Percentiles rank a stretch among this genome's conserved stretches.
These are phyloP conservation scores for Trichoderma oligosporum DNA, from an alignment of 2,329 filamentous ascomycete species.

Conservation along the genomic window DNA sequence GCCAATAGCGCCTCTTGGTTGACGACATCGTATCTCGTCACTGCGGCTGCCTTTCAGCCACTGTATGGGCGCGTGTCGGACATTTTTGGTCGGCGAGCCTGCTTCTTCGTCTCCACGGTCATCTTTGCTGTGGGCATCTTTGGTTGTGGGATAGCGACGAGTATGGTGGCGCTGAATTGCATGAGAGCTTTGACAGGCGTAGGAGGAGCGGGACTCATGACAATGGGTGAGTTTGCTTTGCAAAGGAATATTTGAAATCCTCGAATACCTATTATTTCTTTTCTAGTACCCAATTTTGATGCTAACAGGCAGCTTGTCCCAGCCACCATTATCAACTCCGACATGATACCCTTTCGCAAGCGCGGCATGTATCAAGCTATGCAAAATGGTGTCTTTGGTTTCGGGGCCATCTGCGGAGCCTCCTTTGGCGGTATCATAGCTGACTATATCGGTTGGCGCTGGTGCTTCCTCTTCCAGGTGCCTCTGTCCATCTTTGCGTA, in stretches of 20 bases:
- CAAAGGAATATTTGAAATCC: too few species aligned
- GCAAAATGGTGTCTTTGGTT: conserved; percentile 59
- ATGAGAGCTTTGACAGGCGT: conserved; percentile 66
- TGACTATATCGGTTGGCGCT: conserved; percentile 64
- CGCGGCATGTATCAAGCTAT: conserved; percentile 58
- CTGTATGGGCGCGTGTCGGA: conserved; percentile 69
- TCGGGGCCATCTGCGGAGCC: conserved; percentile 60
- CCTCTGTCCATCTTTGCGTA: conserved; percentile 56
- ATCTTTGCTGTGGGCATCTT: conserved; percentile 61
- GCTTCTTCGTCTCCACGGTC: conserved; percentile 61
- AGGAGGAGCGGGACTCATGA: conserved; percentile 65
- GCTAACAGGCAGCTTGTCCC: not conserved
- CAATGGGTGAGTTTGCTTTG: conserved; percentile 53
- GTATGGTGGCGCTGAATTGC: conserved; percentile 57
- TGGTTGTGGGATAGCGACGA: conserved; percentile 59
- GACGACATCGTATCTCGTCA: conserved; percentile 68
- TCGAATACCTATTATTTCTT: too few species aligned
- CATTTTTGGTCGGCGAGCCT: conserved; percentile 59
- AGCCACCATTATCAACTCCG: conserved; percentile 56
- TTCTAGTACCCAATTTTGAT: not conserved
- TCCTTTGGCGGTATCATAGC: conserved; percentile 62
- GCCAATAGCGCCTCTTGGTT: conserved; percentile 73
- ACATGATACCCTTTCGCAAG: conserved; percentile 56
- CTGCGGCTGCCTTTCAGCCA: conserved; percentile 67
- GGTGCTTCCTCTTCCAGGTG: conserved; percentile 61